Evolutionary conservation across 2,329 filamentous ascomycete species (phyloP), one percentile per base, ranked within the genome.

Genomic region (Penicillium sp.): DNA sequence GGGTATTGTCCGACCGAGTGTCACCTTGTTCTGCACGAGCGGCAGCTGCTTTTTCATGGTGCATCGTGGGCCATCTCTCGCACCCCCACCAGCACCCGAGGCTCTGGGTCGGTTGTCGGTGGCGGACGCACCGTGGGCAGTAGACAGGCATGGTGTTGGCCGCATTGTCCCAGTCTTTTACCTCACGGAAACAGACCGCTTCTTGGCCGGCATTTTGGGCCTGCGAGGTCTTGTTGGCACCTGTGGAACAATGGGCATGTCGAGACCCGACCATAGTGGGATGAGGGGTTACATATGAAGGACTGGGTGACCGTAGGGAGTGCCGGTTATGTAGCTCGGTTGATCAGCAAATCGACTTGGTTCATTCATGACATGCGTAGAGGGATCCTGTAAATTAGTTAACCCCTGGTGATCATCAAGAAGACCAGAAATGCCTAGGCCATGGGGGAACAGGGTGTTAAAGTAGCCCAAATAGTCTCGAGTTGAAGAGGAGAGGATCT

Each of bases 171-270:
- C 33, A 35, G 30, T 37, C 10, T 22, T 35, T 54, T 4, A 44
- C 4, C 51, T 33, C 51, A n/a, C 35, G 58, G 33, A 60, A 28
- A 45, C 58, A 55, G 58, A 56, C 58, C 58, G 53, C 58, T 35
- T 33, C 49, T 51, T 51, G 49, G 49, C 10, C n/a, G 9, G 22
- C 44, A 6, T 15, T 38, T 56, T 37, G 45, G 8, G 22, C 8
- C 10, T 45, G 47, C 30, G 26, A 54, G 37, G 49, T n/a, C 28
- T 51, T 12, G 49, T 35, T 35, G 49, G 49, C 49, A 51, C n/a
- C 49, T 15, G 49, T 51, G 28, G 28, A 51, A 35, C 30, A 9
- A 51, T 51, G n/a, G n/a, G n/a, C 30, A 33, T 19, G 30, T 33
- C 17, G 26, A n/a, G 45, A 30, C 15, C 45, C 22, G 24, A 19